These are phyloP conservation scores for Apiotrichum veenhuisii DNA, from an alignment of 1,284 basidiomycete genomes.

Conservation along the genomic window DNA sequence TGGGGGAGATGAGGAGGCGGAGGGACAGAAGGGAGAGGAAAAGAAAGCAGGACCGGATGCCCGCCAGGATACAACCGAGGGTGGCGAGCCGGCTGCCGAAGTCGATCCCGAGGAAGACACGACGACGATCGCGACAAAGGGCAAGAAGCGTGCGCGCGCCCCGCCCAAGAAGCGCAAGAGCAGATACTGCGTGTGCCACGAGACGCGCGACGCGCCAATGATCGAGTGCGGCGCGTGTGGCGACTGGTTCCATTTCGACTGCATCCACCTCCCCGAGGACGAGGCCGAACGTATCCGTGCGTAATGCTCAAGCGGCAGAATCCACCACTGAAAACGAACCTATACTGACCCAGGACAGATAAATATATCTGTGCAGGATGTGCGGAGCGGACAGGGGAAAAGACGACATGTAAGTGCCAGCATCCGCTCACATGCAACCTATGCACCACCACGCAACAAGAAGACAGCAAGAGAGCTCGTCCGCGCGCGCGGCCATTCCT, in stretches of 20 bases:
- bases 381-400: constrained; percentile 27
- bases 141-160: constrained; percentile 18
- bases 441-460: not conserved
- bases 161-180: constrained; percentile 13
- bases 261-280: constrained; percentile 29
- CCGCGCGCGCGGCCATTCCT: not conserved
- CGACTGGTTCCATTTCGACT: constrained; percentile 46
- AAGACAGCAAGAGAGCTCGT: not conserved
- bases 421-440: not conserved
- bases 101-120: not conserved
- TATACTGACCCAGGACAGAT: constrained; percentile 23
- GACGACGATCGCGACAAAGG: constrained; percentile 2
- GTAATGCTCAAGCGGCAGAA: constrained; percentile 10
- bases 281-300: constrained; percentile 40
- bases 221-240: constrained; percentile 45
- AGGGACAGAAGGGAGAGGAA: too few relatives aligned
- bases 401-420: constrained; percentile 37
- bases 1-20: not conserved
- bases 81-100: not conserved
- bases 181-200: constrained; percentile 38
- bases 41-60: not conserved
- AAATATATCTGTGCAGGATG: constrained; percentile 36
- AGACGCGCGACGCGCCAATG: constrained; percentile 35
- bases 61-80: not conserved
- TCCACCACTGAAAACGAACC: not conserved